A percentile compares a stretch with the other conserved stretches of the same genome.
These are phyloP conservation scores for Syncephalastrum racemosum DNA, from an alignment of 371 early-diverging fungal genomes.

Conservation along the genomic window DNA sequence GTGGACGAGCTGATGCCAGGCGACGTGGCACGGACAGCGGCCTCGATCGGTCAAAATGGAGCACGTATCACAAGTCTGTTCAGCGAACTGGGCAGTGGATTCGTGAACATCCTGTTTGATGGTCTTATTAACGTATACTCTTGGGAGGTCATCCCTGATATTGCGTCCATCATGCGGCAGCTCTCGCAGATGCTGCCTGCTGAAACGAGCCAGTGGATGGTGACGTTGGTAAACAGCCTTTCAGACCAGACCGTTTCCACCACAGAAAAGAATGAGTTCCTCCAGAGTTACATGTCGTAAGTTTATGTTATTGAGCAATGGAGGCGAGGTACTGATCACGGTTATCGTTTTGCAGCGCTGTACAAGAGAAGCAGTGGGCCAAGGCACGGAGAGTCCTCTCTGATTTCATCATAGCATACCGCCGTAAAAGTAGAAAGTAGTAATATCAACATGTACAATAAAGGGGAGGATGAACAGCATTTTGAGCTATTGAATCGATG, in stretches of 20 bases:
- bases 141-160: slow-evolving; percentile 50
- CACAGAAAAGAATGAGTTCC: slow-evolving; percentile 46
- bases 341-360: slow-evolving; percentile 21
- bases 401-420: slow-evolving; percentile 52
- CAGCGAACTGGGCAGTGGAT: slow-evolving; percentile 30
- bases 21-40: slow-evolving; percentile 13
- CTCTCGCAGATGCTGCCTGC: slow-evolving; percentile 49
- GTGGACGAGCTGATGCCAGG: slow-evolving; percentile 18
- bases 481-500: too few relatives aligned
- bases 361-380: slow-evolving; percentile 41
- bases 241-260: slow-evolving; percentile 48
- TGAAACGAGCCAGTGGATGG: slow-evolving; percentile 39
- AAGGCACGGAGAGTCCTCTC: slow-evolving; percentile 42
- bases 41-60: slow-evolving; percentile 29
- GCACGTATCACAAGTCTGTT: slow-evolving; percentile 33
- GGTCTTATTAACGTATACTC: slow-evolving; percentile 55
- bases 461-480: neutral
- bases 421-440: slow-evolving; percentile 20
- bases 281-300: slow-evolving; percentile 46
- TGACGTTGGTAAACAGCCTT: slow-evolving; percentile 37
- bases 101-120: slow-evolving; percentile 41
- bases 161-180: slow-evolving; percentile 43
- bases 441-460: slow-evolving; percentile 2
- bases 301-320: slow-evolving; percentile 11
- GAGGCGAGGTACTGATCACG: neutral